These are phyloP conservation scores for Arabidopsis hybrid DNA, from an alignment of 441 rosid species.

Conservation along the genomic window DNA sequence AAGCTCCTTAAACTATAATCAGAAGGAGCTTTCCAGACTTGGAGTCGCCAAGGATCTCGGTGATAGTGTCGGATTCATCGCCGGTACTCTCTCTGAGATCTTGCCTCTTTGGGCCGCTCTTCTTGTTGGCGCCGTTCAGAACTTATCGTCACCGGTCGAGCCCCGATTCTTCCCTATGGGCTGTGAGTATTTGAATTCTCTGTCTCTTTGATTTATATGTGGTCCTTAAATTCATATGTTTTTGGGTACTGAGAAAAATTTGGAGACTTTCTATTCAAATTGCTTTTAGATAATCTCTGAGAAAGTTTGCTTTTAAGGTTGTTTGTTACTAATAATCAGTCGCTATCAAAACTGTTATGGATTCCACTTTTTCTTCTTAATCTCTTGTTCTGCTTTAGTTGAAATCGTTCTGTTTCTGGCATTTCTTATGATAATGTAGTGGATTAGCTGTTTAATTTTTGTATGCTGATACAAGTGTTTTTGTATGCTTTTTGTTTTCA, in stretches of 20 bases:
- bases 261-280: conserved; percentile 21
- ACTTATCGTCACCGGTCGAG: conserved; percentile 75
- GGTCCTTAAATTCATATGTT: conserved; percentile 27
- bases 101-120: conserved; percentile 96
- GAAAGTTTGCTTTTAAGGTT: conserved; percentile 33
- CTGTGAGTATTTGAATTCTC: conserved; percentile 60
- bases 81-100: conserved; percentile 83
- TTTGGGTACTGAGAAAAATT: conserved; percentile 12
- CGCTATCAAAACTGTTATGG: conserved; percentile 19
- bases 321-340: conserved; percentile 13
- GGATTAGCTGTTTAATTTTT: conserved; percentile 8
- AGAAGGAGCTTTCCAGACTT: conserved; percentile 77
- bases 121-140: conserved; percentile 91
- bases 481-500: conserved; percentile 27
- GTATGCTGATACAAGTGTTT: conserved; percentile 9
- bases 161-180: conserved; percentile 90
- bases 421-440: not conserved
- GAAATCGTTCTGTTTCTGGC: conserved; percentile 7
- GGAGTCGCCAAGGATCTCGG: conserved; percentile 99
- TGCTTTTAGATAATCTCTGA: conserved; percentile 22
- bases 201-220: conserved; percentile 36
- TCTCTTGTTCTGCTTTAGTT: conserved; percentile 18
- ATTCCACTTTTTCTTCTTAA: not conserved
- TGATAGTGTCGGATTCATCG: conserved; percentile 90
- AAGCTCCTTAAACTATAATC: conserved; percentile 85